Evolutionary conservation across 441 rosid species (phyloP), one percentile per base, ranked within the genome.

Genomic region (Manihot esculenta): DNA sequence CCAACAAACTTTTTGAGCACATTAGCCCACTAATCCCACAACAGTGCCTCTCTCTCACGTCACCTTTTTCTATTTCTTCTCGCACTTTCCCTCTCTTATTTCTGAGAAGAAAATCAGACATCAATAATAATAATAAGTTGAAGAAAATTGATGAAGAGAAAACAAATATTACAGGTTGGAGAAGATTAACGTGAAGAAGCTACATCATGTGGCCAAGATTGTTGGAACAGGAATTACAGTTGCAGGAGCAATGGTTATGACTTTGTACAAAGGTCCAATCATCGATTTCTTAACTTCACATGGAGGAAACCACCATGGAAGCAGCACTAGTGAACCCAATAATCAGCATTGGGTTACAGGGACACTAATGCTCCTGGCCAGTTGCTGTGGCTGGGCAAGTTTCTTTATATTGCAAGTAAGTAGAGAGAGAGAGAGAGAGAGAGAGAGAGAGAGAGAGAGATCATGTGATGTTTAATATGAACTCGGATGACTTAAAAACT

Each of bases 221-320:
- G 51, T 87, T 8, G 99, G 99, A 68, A 94, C 99, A 2, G 85
- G 58, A 7, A 82, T 94, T 27, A 92, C 97, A 7, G 94, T 92
- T 17, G 64, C 74, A 0, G 97, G 99, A 68, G 97, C 99, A 35
- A 87, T 90, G 94, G 88, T 92, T 38, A 94, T 94, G 99, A 92
- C 99, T 35, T 75, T 94, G 59, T 92, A 89, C 86, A 92, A 86
- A 81, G 99, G 99, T 64, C 97, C 97, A 35, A 79, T 88, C 54
- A 24, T 94, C 66, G 81, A 92, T 53, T 82, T 93, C 44, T 54
- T 89, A 0, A 76, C 18, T 59, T 18, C 86, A 3, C 84, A 86
- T 2, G 88, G 83, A 42, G 61, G 35, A 0, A 17, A 49, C 66
- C 82, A 83, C 77, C 85, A 75, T 24, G 82, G 62, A 50, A 64